Conservation (phyloP, 768 basidiomycete genomes). For the Steccherinum ochraceum region DNA sequence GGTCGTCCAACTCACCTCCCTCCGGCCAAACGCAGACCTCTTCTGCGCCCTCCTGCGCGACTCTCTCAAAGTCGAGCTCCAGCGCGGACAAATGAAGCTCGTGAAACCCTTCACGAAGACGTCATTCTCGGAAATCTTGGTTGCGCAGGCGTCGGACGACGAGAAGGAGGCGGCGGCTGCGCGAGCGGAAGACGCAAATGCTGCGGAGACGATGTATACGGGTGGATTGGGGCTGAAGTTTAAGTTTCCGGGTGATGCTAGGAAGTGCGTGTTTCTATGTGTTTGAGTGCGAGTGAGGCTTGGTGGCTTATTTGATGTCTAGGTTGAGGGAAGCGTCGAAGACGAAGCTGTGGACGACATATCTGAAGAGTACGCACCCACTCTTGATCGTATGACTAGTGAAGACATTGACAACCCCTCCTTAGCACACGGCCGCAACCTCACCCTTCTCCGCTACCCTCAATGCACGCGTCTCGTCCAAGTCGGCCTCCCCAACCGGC, state of each 20-base stretch:
- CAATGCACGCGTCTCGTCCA: slow-evolving; percentile 96
- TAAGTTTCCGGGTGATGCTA: slow-evolving; percentile 89
- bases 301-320: slow-evolving; percentile 1
- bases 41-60: slow-evolving; percentile 89
- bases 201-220: slow-evolving; percentile 51
- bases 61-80: slow-evolving; percentile 82
- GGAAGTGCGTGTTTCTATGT: slow-evolving; percentile 67
- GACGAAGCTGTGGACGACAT: slow-evolving; percentile 91
- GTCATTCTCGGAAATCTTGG: slow-evolving; percentile 89
- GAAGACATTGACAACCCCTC: slow-evolving; percentile 9
- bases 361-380: slow-evolving; percentile 58
- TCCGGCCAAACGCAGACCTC: slow-evolving; percentile 87
- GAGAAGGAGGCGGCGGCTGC: slow-evolving; percentile 59
- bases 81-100: slow-evolving; percentile 87
- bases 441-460: slow-evolving; percentile 94
- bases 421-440: slow-evolving; percentile 84
- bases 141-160: slow-evolving; percentile 41
- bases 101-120: slow-evolving; percentile 89
- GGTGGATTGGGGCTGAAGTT: slow-evolving; percentile 78
- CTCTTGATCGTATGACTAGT: too few species aligned
- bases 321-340: slow-evolving; percentile 90
- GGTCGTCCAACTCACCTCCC: slow-evolving; percentile 90
- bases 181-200: slow-evolving; percentile 44
- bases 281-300: too few species aligned
- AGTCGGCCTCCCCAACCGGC: slow-evolving; percentile 90